Base-by-base conservation (phyloP, 1,139 yeast species). In the Debaryomycetaceae sp. region DNA sequence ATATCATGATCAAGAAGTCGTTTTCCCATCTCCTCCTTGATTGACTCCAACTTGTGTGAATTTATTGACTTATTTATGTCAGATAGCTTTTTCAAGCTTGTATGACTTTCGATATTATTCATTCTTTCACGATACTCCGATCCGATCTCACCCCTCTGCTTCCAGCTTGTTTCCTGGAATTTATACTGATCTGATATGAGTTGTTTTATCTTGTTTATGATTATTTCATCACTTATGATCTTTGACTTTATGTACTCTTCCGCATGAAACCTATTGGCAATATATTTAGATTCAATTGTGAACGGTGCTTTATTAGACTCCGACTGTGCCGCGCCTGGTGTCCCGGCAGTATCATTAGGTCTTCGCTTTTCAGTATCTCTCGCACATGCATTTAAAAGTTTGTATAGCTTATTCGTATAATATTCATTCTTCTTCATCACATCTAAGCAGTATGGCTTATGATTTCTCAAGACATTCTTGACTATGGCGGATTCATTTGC, bases 221-320 rank as follows among this genome's bases (percentile, higher is more conserved):
- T 46, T 11, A 38, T 13, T 17, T 37, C 30, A 23, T 49, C 42
- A 34, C 45, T 24, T 13, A 48, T 34, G 9, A 59, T 33, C 6
- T 41, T 41, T 1, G 45, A 37, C 3, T 44, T 42, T 2, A 61
- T 39, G 44, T 57, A 60, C 24, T 45, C 41, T 27, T 45, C 47
- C 2, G 65, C 66, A 43, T 57, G 63, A 39, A 49, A 50, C 11
- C 63, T 42, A 37, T 59, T 57, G 27, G 60, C 48, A 33, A 62
- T 62, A 43, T 45, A 50, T 24, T 42, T 44, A 22, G 62, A 50
- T 36, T 59, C 61, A 2, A 43, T 41, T 11, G 42, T 49, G 4
- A 17, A 30, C 17, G 23, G 13, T 11, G 20, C 3, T 20, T 17
- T 17, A 1, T 37, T 22, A 11, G 31, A n/a, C 2, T 17, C 2